Evolutionary conservation across 2,329 filamentous ascomycete species (phyloP), one percentile per base, ranked within the genome.

Genomic region (Fusarium burgessii): DNA sequence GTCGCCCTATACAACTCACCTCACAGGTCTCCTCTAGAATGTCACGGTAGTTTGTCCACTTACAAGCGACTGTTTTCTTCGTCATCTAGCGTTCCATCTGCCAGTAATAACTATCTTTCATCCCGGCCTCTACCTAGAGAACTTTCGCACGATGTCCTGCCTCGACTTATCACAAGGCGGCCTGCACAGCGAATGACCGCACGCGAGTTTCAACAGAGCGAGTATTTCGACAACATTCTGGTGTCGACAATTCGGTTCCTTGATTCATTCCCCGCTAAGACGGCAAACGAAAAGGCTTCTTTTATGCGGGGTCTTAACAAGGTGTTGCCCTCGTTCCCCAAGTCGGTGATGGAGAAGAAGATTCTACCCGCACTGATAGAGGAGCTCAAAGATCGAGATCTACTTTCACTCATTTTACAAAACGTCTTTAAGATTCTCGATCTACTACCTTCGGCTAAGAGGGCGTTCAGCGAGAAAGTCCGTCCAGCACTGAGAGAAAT

Each of bases 191-290:
- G 96, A 46, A 88, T 98, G 84, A 94, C 91, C 29, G 94, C 95
- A 7, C 90, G 89, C 58, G 95, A 97, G 75, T 98, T 99, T 74
- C 96, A 99, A 78, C 90, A 98, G 80, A 97, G 94, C 77, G 91
- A 93, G 72, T 99, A 97, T 79, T 99, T 99, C 78, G 94, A 99
- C 81, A 99, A 98, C 77, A 93, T 98, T 47, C 86, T 99, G 7
- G 94, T 99, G 25, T 97, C 95, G 1, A 98, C 96, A 0, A 97
- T 99, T 68, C 93, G 96, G 15, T 99, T 99, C 77, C 84, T 99
- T 29, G 96, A 99, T 75, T 89, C 91, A 0, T 89, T 99, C 64
- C 95, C 96, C 0, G 93, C 93, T 36, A 99, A 99, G 83, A 97
- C 94, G 3, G 88, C 93, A 0, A 93, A 90, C 68, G 96, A 99